Conservation (phyloP, 176 grass and related monocot genomes). For the Tuctoria greenei region DNA sequence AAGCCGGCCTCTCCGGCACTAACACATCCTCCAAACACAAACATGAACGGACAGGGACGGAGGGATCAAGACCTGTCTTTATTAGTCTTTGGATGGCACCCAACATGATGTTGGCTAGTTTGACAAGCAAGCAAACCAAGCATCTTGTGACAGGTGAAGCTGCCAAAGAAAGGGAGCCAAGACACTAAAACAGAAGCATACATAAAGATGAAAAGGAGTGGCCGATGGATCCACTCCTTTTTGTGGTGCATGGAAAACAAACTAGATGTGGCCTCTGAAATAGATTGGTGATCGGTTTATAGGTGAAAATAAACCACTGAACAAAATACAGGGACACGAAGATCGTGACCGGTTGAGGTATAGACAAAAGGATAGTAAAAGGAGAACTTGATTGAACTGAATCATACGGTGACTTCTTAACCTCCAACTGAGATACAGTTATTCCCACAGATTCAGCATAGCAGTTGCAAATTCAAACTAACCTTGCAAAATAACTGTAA, state of each 20-base stretch:
- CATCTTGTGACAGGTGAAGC: conserved; percentile 40
- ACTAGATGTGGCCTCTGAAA: conserved; percentile 27
- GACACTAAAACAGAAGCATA: conserved; percentile 25
- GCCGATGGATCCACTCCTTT: no score
- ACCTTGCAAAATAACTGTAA: neutral
- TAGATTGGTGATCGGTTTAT: conserved; percentile 31
- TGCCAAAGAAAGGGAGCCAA: conserved; percentile 6
- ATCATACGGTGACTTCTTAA: conserved; percentile 5
- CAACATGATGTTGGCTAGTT: conserved; percentile 23
- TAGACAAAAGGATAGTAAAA: conserved; percentile 15
- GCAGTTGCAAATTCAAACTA: neutral
- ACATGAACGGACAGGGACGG: neutral
- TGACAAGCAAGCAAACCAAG: conserved; percentile 30
- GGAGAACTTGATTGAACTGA: neutral
- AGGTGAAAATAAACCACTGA: neutral
- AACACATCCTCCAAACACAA: neutral
- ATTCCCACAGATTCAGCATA: conserved; percentile 17
- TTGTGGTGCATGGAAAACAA: conserved; percentile 20
- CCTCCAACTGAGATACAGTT: neutral
- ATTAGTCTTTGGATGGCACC: neutral
- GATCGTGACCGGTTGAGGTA: conserved; percentile 19
- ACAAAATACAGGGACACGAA: neutral
- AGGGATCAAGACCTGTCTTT: neutral
- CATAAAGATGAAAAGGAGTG: neutral
- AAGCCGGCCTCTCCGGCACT: neutral